These are phyloP conservation scores for Tritrichomonas foetus DNA, from an alignment of 208 protist genomes.

Conservation along the genomic window DNA sequence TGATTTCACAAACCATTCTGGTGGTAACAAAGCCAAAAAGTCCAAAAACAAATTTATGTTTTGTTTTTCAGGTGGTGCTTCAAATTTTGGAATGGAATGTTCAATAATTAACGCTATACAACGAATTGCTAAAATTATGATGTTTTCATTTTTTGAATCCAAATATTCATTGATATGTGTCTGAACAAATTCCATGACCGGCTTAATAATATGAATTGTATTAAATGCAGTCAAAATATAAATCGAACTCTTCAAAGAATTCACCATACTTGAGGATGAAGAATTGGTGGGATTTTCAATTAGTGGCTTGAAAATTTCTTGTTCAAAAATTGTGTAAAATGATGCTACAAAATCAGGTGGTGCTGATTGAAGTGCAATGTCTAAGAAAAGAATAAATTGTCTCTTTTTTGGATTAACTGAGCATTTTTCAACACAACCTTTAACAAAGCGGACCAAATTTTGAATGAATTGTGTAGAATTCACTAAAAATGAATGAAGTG, in stretches of 20 bases:
- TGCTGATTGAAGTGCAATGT: neutral
- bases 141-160: neutral
- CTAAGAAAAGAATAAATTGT: neutral
- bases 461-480: neutral
- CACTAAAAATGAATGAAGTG: neutral
- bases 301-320: neutral
- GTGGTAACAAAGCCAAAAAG: neutral
- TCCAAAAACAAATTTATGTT: neutral
- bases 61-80: neutral
- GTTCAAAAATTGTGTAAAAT: neutral
- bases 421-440: neutral
- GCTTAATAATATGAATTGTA: neutral
- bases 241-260: neutral
- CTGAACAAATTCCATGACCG: neutral
- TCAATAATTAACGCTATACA: neutral
- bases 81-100: neutral
- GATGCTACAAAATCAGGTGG: neutral
- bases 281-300: neutral
- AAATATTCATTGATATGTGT: neutral
- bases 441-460: neutral
- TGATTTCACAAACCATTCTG: neutral
- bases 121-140: neutral
- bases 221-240: neutral
- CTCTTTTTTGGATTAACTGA: neutral
- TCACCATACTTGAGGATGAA: no score